Conservation (phyloP, 768 basidiomycete genomes). For the Lactarius indigo region DNA sequence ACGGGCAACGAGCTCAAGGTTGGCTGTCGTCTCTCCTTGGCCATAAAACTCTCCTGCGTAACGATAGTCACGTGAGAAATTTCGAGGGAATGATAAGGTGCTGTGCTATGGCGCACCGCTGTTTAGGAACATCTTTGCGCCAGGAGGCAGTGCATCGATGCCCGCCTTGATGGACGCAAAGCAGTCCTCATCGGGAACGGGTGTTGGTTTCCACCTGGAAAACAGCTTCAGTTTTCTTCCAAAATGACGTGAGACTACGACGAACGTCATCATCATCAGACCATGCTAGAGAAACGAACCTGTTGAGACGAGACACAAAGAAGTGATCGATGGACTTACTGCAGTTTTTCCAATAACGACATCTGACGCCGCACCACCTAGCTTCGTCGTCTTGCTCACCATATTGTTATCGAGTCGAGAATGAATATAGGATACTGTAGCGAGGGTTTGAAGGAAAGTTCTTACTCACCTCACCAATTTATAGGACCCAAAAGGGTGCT, state of each 20-base stretch:
- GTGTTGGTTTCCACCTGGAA: constrained; percentile 39
- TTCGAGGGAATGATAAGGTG: background rate
- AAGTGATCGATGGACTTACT: constrained; percentile 30
- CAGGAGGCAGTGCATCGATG: constrained; percentile 40
- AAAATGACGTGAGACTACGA: constrained; percentile 5
- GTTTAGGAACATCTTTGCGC: constrained; percentile 49
- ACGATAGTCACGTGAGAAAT: background rate
- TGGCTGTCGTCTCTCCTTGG: constrained; percentile 37
- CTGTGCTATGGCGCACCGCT: constrained; percentile 36
- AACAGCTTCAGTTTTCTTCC: background rate
- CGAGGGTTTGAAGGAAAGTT: background rate
- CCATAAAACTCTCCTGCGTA: constrained; percentile 58
- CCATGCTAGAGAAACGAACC: constrained; percentile 38
- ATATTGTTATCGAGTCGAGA: constrained; percentile 25
- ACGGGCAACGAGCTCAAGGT: constrained; percentile 45
- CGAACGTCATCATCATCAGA: constrained; percentile 56
- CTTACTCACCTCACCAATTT: background rate
- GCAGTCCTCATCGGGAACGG: constrained; percentile 52
- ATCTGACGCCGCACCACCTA: constrained; percentile 39
- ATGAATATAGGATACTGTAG: background rate
- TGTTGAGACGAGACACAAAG: background rate
- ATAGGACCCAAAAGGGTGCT: background rate
- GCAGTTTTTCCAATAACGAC: constrained; percentile 39
- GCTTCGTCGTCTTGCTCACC: constrained; percentile 32
- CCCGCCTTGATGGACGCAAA: constrained; percentile 60